Percentiles rank a stretch among this genome's conserved stretches.
phyloP scores from a whole-genome alignment of 2,329 filamentous ascomycete genomes.

The Sporothrix sp. region DNA sequence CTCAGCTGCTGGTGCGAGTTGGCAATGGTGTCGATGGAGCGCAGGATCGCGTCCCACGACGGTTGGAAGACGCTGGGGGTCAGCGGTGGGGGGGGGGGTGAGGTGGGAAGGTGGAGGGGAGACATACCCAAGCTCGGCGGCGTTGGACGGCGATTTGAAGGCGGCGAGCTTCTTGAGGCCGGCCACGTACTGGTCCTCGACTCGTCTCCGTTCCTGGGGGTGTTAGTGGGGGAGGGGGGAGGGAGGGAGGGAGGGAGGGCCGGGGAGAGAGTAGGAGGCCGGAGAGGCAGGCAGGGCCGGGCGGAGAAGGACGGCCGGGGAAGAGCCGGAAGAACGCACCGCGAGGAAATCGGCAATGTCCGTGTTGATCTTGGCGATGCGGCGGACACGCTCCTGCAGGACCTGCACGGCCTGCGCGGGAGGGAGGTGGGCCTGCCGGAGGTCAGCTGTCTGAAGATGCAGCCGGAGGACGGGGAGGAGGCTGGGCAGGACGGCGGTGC shows the following conservation, averaged over 20 bases:
- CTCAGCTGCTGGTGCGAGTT: constrained; percentile 74
- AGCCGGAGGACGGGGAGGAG: background rate
- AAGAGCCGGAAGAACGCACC: constrained; percentile 42
- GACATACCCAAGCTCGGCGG: constrained; percentile 73
- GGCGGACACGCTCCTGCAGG: constrained; percentile 77
- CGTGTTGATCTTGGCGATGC: constrained; percentile 74
- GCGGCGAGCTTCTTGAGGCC: constrained; percentile 72
- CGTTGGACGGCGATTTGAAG: constrained; percentile 62
- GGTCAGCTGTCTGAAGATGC: constrained; percentile 1
- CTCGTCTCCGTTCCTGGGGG: constrained; percentile 72
- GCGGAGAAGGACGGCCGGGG: background rate
- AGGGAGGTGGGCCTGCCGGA: constrained; percentile 61
- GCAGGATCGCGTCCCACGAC: constrained; percentile 82
- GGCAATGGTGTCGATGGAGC: constrained; percentile 69
- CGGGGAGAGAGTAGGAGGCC: too few species aligned
- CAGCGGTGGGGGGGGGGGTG: constrained; percentile 14
- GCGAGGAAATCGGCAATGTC: constrained; percentile 96
- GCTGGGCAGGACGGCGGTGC: background rate
- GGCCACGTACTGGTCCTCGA: constrained; percentile 83
- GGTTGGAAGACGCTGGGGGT: constrained; percentile 86
- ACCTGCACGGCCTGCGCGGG: constrained; percentile 72
- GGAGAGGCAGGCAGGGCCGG: too few species aligned
- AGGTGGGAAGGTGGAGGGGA: background rate
- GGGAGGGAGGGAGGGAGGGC: background rate
- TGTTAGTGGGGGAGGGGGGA: too few species aligned